Conservation (phyloP, 179 eudicot species). For the Gypsophila paniculata region DNA sequence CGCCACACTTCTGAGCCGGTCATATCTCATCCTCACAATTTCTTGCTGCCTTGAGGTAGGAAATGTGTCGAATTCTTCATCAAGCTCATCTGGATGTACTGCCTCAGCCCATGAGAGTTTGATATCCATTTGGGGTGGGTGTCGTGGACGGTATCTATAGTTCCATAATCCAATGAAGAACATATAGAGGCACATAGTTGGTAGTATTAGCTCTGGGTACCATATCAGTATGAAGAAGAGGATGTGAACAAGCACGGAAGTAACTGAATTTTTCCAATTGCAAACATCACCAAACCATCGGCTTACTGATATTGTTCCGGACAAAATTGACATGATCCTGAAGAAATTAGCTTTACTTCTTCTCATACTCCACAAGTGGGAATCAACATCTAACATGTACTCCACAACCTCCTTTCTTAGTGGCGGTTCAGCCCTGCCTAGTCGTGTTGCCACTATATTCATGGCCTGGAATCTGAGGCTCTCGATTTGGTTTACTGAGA, state of each 20-base stretch:
- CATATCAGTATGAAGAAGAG: slow-evolving; percentile 39
- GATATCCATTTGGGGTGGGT: slow-evolving; percentile 41
- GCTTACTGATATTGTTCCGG: slow-evolving; percentile 34
- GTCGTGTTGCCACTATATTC: slow-evolving; percentile 40
- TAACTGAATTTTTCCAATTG: slow-evolving; percentile 36
- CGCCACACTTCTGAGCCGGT: slow-evolving; percentile 39
- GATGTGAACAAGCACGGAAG: slow-evolving; percentile 37
- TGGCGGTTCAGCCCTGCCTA: slow-evolving; percentile 41
- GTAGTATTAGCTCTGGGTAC: slow-evolving; percentile 38
- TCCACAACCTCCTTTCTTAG: slow-evolving; percentile 39
- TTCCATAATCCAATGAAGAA: slow-evolving; percentile 40
- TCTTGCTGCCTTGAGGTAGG: slow-evolving; percentile 42
- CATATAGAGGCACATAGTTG: slow-evolving; percentile 44
- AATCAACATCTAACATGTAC: slow-evolving; percentile 42
- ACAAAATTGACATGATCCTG: slow-evolving; percentile 37
- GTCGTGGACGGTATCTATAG: slow-evolving; percentile 36
- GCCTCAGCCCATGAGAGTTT: slow-evolving; percentile 44
- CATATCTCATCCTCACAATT: slow-evolving; percentile 38
- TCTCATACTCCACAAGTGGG: slow-evolving; percentile 43
- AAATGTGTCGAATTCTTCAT: slow-evolving; percentile 41
- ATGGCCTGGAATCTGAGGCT: slow-evolving; percentile 40
- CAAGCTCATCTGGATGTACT: slow-evolving; percentile 39
- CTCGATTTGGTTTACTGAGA: slow-evolving; percentile 38
- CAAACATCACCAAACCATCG: slow-evolving; percentile 42
- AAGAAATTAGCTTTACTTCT: slow-evolving; percentile 44